Percentiles rank a stretch among this genome's conserved stretches.
Evolutionary conservation across 2,329 filamentous ascomycete species (phyloP).

Genomic region (Byssothecium circinans): DNA sequence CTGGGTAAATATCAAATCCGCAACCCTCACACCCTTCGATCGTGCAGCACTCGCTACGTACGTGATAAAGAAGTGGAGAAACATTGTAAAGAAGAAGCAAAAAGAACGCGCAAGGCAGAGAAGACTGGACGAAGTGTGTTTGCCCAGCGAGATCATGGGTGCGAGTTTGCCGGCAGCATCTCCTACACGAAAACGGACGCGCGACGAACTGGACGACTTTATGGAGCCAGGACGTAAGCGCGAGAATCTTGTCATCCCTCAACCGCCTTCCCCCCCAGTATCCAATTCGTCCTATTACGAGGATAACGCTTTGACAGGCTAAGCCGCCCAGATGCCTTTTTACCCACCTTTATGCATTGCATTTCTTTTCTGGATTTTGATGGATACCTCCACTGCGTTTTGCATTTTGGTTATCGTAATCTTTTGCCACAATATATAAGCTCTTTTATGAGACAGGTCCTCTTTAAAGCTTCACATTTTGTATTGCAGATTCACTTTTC

Average conservation of each 20-base stretch:
- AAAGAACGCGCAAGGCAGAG: constrained; percentile 14
- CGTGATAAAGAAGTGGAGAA: constrained; percentile 35
- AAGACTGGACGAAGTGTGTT: constrained; percentile 5
- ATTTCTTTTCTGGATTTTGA: too few species aligned
- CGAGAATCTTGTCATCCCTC: constrained; percentile 16
- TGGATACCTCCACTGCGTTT: too few species aligned
- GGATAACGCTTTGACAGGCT: constrained; percentile 2
- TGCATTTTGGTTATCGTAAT: too few species aligned
- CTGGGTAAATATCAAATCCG: constrained; percentile 34
- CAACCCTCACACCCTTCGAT: constrained; percentile 29
- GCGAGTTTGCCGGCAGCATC: constrained; percentile 4
- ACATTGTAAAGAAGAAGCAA: constrained; percentile 21
- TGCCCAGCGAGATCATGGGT: constrained; percentile 1
- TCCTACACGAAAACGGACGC: constrained; percentile 20
- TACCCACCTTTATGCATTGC: too few species aligned
- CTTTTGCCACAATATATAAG: too few species aligned
- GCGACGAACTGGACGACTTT: constrained; percentile 15
- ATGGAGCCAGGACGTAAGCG: constrained; percentile 23
- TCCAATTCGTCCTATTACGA: constrained; percentile 20
- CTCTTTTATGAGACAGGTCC: too few species aligned
- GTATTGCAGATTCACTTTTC: too few species aligned
- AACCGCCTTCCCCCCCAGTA: constrained; percentile 30
- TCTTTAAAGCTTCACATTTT: too few species aligned
- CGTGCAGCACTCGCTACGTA: constrained; percentile 28
- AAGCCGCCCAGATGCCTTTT: too few species aligned